Conservation (phyloP, 208 protist species). For the Trypanosoma cruzi region DNA sequence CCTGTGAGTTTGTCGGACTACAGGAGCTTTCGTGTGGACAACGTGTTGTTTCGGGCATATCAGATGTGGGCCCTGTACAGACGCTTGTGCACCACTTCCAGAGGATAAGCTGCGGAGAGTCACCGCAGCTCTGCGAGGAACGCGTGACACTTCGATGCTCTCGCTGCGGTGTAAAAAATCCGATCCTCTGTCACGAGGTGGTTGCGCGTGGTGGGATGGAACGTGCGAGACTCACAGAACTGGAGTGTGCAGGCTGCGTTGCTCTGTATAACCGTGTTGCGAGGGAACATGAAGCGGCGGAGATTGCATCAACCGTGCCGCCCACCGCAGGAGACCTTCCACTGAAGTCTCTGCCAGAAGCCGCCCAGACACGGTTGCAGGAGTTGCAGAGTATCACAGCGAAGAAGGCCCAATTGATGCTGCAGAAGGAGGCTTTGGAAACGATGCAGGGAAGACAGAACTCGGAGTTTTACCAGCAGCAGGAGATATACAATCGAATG, state of each 20-base stretch:
- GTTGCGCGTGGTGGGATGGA: constrained; percentile 34
- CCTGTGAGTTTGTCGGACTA: constrained; percentile 74
- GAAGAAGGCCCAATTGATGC: constrained; percentile 62
- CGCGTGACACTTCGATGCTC: constrained; percentile 61
- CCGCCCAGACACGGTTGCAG: constrained; percentile 53
- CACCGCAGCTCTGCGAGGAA: constrained; percentile 45
- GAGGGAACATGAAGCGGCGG: constrained; percentile 47
- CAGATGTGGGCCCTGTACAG: constrained; percentile 41
- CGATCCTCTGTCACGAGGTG: constrained; percentile 55
- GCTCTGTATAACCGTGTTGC: constrained; percentile 79
- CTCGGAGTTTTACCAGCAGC: constrained; percentile 53
- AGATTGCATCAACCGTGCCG: constrained; percentile 16
- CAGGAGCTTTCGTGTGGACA: constrained; percentile 80
- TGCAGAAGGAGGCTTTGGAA: constrained; percentile 81
- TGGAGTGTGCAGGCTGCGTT: constrained; percentile 75
- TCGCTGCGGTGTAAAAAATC: constrained; percentile 63
- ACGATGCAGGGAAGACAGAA: constrained; percentile 37
- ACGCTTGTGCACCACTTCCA: constrained; percentile 76
- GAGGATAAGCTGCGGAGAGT: constrained; percentile 54
- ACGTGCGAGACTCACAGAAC: constrained; percentile 36
- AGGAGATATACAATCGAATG: constrained; percentile 39
- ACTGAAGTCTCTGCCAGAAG: constrained; percentile 44
- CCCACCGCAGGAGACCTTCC: constrained; percentile 34
- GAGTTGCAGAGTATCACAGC: constrained; percentile 35
- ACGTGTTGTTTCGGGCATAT: constrained; percentile 71